phyloP scores from a whole-genome alignment of 805 yeast genomes.

The Ogataea dorogensis region DNA sequence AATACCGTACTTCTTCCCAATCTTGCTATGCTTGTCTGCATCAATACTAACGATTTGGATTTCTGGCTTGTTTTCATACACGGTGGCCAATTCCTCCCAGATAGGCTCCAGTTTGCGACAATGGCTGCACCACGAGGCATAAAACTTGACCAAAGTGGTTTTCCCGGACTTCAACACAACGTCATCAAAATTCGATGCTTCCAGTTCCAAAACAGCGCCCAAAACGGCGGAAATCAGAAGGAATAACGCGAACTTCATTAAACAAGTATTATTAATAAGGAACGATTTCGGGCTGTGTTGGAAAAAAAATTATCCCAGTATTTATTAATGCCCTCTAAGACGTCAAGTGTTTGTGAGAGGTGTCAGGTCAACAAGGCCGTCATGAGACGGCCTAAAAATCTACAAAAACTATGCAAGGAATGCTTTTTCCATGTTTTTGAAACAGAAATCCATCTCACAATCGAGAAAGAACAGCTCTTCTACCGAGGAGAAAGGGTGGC shows the following conservation, averaged over 20 bases:
- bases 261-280: slow-evolving; percentile 1
- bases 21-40: slow-evolving; percentile 55
- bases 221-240: slow-evolving; percentile 4
- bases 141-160: slow-evolving; percentile 74
- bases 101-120: slow-evolving; percentile 59
- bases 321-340: slow-evolving; percentile 27
- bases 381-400: slow-evolving; percentile 87
- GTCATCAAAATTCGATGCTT: slow-evolving; percentile 51
- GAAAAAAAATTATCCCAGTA: slow-evolving; percentile 1
- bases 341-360: slow-evolving; percentile 66
- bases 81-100: slow-evolving; percentile 33
- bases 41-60: slow-evolving; percentile 47
- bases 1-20: slow-evolving; percentile 49
- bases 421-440: slow-evolving; percentile 92
- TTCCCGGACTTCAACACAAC: slow-evolving; percentile 59
- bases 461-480: slow-evolving; percentile 65
- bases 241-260: slow-evolving; percentile 4
- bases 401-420: slow-evolving; percentile 83
- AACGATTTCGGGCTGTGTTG: slow-evolving; percentile 3
- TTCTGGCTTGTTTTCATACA: slow-evolving; percentile 20
- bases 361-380: slow-evolving; percentile 83
- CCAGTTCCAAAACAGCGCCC: slow-evolving; percentile 38
- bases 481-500: slow-evolving; percentile 84
- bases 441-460: slow-evolving; percentile 92
- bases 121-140: slow-evolving; percentile 74